Evolutionary conservation across 495 filamentous ascomycete genomes (phyloP).

Genomic region (Zalerion maritima): DNA sequence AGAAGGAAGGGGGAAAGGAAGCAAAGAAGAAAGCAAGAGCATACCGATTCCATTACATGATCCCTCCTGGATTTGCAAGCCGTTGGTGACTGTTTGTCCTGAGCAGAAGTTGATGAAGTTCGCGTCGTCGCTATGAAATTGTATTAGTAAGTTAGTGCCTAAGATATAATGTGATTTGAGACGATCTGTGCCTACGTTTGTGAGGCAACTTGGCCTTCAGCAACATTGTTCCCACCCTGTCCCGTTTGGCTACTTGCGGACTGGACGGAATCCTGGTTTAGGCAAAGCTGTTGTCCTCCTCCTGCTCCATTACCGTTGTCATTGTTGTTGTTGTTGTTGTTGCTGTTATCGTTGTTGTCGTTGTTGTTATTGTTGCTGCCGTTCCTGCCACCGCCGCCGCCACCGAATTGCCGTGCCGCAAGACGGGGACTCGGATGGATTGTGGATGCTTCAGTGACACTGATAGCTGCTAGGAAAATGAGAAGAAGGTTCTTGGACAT

Average conservation of each 20-base stretch:
- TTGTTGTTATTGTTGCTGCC: too few species aligned
- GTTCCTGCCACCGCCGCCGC: too few species aligned
- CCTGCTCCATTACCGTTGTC: constrained; percentile 3
- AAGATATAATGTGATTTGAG: too few species aligned
- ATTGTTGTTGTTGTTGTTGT: constrained; percentile 5
- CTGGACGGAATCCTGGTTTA: constrained; percentile 33
- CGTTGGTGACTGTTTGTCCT: constrained; percentile 40
- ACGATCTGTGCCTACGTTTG: constrained; percentile 20
- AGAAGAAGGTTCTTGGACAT: constrained; percentile 29
- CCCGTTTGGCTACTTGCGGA: constrained; percentile 29
- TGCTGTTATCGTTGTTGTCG: too few species aligned
- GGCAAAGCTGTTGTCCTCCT: constrained; percentile 2
- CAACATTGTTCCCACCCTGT: too few species aligned
- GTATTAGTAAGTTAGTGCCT: constrained; percentile 2
- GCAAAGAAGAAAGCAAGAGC: constrained; percentile 14
- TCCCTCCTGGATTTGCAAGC: constrained; percentile 30
- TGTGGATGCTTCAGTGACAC: constrained; percentile 25
- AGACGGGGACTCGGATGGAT: constrained; percentile 13
- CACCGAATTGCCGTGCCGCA: constrained; percentile 8
- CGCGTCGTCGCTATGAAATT: constrained; percentile 9
- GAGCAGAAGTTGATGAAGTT: constrained; percentile 40
- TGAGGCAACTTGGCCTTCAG: constrained; percentile 22
- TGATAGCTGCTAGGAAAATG: constrained; percentile 26
- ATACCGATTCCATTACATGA: constrained; percentile 42
- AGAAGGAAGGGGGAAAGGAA: too few species aligned